Conservation (phyloP, 1,139 yeast genomes). For the Sugiyamaella sp. region DNA sequence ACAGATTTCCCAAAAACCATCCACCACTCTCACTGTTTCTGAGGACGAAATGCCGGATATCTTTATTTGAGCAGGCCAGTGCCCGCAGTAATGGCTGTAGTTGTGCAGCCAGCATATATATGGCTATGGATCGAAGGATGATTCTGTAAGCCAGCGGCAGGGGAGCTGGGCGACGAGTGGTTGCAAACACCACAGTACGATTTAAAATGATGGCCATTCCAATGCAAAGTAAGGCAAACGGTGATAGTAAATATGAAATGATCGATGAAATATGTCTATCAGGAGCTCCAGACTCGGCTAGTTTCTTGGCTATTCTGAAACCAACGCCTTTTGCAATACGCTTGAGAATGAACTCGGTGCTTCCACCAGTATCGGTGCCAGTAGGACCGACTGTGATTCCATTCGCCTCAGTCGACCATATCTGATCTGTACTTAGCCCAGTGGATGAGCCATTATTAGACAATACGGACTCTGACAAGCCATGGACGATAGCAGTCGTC, state of each 20-base stretch:
- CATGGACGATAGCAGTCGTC: no score
- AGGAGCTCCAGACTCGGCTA: constrained; percentile 34
- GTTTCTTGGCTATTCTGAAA: constrained; percentile 30
- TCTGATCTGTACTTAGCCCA: no score
- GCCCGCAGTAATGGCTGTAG: constrained; percentile 47
- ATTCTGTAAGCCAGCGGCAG: constrained; percentile 37
- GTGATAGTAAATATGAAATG: constrained; percentile 49
- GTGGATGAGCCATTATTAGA: no score
- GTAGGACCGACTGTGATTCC: neutral
- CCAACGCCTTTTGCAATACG: constrained; percentile 29
- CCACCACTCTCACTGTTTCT: constrained; percentile 11
- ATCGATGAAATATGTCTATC: constrained; percentile 32
- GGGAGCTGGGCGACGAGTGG: constrained; percentile 52
- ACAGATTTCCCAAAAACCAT: neutral
- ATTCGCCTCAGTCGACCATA: no score
- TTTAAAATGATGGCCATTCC: constrained; percentile 66
- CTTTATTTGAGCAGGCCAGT: constrained; percentile 40
- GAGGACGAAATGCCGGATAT: constrained; percentile 23
- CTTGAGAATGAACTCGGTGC: constrained; percentile 27
- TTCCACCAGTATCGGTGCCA: neutral
- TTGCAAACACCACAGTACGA: constrained; percentile 67
- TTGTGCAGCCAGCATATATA: constrained; percentile 45
- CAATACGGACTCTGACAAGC: no score
- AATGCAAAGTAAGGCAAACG: constrained; percentile 58
- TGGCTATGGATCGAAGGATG: constrained; percentile 46